phyloP scores from a whole-genome alignment of 805 yeast genomes.

The Ogataea ramenticola region DNA sequence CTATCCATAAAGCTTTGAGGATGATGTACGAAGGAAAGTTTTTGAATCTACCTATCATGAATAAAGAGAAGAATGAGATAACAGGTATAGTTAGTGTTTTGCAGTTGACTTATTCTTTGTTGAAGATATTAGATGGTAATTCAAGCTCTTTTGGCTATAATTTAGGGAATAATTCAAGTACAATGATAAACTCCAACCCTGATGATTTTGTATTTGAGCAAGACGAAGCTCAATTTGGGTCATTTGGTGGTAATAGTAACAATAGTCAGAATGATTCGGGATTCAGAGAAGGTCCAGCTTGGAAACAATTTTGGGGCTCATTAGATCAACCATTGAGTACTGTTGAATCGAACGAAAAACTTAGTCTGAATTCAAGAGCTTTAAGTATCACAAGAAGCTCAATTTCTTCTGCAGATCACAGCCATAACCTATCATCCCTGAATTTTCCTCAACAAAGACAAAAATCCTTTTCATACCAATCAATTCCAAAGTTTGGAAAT shows the following conservation, averaged over 20 bases:
- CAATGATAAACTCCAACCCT: constrained; percentile 12
- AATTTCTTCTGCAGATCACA: background rate
- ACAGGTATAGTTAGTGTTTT: constrained; percentile 38
- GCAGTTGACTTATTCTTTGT: constrained; percentile 34
- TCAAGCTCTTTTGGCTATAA: constrained; percentile 13
- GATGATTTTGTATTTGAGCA: constrained; percentile 15
- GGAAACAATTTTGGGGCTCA: constrained; percentile 27
- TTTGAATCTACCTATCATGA: constrained; percentile 34
- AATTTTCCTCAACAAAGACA: background rate
- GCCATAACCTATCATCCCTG: background rate
- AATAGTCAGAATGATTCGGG: background rate
- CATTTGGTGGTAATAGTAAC: constrained; percentile 2
- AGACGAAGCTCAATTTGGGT: constrained; percentile 7
- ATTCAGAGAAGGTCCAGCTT: constrained; percentile 19
- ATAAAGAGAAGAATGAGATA: constrained; percentile 18
- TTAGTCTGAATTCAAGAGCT: constrained; percentile 12
- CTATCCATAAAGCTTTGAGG: constrained; percentile 36
- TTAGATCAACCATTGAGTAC: constrained; percentile 23
- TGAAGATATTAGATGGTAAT: constrained; percentile 25
- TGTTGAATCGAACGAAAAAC: constrained; percentile 15
- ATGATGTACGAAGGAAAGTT: constrained; percentile 41
- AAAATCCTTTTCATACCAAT: background rate
- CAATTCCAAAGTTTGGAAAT: background rate
- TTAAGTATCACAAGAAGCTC: background rate
- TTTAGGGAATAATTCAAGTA: constrained; percentile 14